These are phyloP conservation scores for Metschnikowia aberdeeniae DNA, from an alignment of 805 yeast genomes.

Conservation along the genomic window DNA sequence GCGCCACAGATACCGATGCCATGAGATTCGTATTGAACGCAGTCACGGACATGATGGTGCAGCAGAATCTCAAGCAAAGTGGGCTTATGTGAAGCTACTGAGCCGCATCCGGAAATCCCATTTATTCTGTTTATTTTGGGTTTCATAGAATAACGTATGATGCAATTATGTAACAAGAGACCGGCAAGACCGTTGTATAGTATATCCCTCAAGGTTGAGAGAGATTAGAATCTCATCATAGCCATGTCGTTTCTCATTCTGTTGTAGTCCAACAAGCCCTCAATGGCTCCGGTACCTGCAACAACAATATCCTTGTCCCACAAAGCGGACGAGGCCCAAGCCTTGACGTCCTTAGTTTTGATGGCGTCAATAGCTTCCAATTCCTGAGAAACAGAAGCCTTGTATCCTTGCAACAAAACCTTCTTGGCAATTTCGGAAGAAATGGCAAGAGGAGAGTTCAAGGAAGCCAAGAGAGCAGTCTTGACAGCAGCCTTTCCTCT, in stretches of 20 bases:
- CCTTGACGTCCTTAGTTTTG: slow-evolving; percentile 53
- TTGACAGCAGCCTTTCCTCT: slow-evolving; percentile 73
- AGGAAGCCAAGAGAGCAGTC: slow-evolving; percentile 51
- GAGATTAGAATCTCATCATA: slow-evolving; percentile 64
- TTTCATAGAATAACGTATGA: slow-evolving; percentile 14
- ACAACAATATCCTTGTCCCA: slow-evolving; percentile 84
- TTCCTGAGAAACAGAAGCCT: slow-evolving; percentile 56
- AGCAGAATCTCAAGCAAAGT: slow-evolving; percentile 72
- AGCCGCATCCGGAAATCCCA: neutral
- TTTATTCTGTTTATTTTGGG: slow-evolving; percentile 9
- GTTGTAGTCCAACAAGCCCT: slow-evolving; percentile 77
- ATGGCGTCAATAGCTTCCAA: slow-evolving; percentile 61
- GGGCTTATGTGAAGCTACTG: slow-evolving; percentile 53
- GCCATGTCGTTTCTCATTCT: slow-evolving; percentile 88
- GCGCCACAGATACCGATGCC: slow-evolving; percentile 88
- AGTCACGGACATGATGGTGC: slow-evolving; percentile 86
- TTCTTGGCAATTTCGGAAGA: slow-evolving; percentile 57
- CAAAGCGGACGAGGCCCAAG: slow-evolving; percentile 71
- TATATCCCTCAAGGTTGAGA: slow-evolving; percentile 1
- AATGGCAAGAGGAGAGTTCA: slow-evolving; percentile 47
- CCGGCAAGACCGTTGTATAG: slow-evolving; percentile 9
- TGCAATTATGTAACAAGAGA: slow-evolving; percentile 18
- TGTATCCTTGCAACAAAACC: slow-evolving; percentile 58
- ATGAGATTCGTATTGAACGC: slow-evolving; percentile 91
- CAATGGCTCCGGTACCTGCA: slow-evolving; percentile 83